These are phyloP conservation scores for Beta lomatogona DNA, from an alignment of 179 eudicot genomes.

Conservation along the genomic window DNA sequence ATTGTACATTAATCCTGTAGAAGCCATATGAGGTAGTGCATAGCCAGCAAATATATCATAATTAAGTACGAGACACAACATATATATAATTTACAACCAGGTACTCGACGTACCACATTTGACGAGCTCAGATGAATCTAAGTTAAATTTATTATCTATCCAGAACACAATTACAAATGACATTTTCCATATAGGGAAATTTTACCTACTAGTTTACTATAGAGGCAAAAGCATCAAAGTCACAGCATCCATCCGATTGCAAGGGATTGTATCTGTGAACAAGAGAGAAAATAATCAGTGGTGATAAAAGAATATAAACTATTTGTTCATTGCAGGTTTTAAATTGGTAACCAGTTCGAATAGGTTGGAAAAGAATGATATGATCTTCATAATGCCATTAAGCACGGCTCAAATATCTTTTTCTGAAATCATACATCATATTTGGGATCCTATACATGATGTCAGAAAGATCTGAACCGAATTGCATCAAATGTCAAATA, in stretches of 20 bases:
- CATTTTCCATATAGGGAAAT: slow-evolving; percentile 21
- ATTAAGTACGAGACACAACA: slow-evolving; percentile 7
- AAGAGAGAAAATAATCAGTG: not conserved
- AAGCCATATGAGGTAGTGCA: slow-evolving; percentile 3
- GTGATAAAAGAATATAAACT: not conserved
- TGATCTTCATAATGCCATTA: not conserved
- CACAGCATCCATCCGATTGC: slow-evolving; percentile 24
- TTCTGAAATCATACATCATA: not conserved
- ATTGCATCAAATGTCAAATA: not conserved
- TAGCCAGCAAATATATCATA: slow-evolving; percentile 27
- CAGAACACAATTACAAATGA: slow-evolving; percentile 27
- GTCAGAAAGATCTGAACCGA: not conserved
- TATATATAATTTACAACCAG: slow-evolving; percentile 32
- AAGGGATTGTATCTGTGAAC: slow-evolving; percentile 30
- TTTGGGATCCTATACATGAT: not conserved
- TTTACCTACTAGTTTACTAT: slow-evolving; percentile 28
- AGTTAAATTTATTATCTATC: slow-evolving; percentile 17
- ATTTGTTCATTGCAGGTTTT: not conserved
- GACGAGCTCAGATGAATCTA: slow-evolving; percentile 21
- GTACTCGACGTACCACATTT: slow-evolving; percentile 24
- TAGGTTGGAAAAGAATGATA: not conserved
- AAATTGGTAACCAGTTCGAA: not conserved
- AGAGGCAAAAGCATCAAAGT: slow-evolving; percentile 29
- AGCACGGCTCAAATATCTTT: not conserved
- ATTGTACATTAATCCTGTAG: not conserved